Conservation (phyloP, 2,329 filamentous ascomycete genomes). For the Leptosphaerulina australis region DNA sequence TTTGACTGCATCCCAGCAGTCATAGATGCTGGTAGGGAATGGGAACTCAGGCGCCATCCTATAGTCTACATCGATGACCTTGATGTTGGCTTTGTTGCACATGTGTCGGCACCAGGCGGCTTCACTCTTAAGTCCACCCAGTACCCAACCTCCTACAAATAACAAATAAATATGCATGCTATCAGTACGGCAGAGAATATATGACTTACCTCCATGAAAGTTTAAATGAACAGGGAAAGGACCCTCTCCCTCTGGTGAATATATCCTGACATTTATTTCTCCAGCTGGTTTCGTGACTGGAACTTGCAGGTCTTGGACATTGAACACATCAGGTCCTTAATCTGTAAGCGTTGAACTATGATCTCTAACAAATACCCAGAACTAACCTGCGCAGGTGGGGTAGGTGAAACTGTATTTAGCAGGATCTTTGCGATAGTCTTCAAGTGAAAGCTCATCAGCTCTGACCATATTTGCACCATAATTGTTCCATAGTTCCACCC, state of each 20-base stretch:
- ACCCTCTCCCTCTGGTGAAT: conserved; percentile 16
- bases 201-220: conserved; percentile 17
- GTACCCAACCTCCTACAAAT: conserved; percentile 19
- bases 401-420: conserved; percentile 21
- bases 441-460: conserved; percentile 21
- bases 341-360: neutral
- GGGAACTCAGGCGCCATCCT: conserved; percentile 58
- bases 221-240: conserved; percentile 19
- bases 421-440: conserved; percentile 20
- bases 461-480: conserved; percentile 21
- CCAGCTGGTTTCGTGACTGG: conserved; percentile 13
- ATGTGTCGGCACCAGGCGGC: conserved; percentile 23
- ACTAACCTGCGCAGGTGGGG: conserved; percentile 20
- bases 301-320: conserved; percentile 13
- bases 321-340: conserved; percentile 18
- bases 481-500: conserved; percentile 19
- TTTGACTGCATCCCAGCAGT: conserved; percentile 56
- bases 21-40: conserved; percentile 58
- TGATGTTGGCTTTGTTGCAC: conserved; percentile 20
- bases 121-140: conserved; percentile 20
- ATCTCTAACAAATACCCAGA: neutral
- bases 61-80: conserved; percentile 54
- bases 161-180: neutral
- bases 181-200: neutral
- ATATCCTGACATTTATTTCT: conserved; percentile 14